Evolutionary conservation across 2,329 filamentous ascomycete genomes (phyloP).

Genomic region (Seiridium unicorne): DNA sequence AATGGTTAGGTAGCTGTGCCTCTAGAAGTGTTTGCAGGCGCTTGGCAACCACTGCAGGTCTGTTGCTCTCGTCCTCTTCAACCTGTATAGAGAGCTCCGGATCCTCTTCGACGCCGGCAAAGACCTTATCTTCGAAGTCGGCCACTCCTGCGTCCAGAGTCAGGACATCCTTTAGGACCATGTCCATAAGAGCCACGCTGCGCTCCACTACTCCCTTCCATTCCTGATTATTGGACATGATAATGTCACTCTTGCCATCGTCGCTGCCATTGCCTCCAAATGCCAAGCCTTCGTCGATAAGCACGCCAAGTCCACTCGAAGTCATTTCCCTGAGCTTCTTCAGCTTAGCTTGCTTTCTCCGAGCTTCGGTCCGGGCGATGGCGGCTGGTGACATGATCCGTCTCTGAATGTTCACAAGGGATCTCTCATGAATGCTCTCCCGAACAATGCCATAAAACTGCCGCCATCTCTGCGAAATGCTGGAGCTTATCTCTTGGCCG

Average conservation of each 20-base stretch:
- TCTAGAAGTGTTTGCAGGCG: conserved; percentile 70
- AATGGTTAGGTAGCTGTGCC: conserved; percentile 66
- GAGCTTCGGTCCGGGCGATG: conserved; percentile 70
- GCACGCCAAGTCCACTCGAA: conserved; percentile 80
- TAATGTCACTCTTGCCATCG: conserved; percentile 47
- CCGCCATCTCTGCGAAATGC: conserved; percentile 54
- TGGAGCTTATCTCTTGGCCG: conserved; percentile 30
- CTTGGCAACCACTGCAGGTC: conserved; percentile 60
- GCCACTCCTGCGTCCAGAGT: conserved; percentile 59
- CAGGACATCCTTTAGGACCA: conserved; percentile 72
- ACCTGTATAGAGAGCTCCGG: conserved; percentile 54
- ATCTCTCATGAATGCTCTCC: conserved; percentile 71
- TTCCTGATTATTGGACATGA: conserved; percentile 42
- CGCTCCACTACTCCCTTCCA: conserved; percentile 74
- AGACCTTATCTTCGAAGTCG: conserved; percentile 66
- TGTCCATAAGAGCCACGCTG: conserved; percentile 83
- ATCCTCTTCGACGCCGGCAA: conserved; percentile 60
- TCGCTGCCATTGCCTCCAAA: conserved; percentile 60
- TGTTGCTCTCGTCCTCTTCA: conserved; percentile 44
- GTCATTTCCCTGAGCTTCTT: conserved; percentile 75
- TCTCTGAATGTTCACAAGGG: conserved; percentile 67
- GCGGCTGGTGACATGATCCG: conserved; percentile 78
- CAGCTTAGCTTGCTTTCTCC: conserved; percentile 69
- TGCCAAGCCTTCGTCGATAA: conserved; percentile 82
- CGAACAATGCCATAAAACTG: conserved; percentile 80